Percentiles rank a stretch among this genome's conserved stretches.
Conservation (phyloP, 768 basidiomycete genomes). For the Suillus lakei region DNA sequence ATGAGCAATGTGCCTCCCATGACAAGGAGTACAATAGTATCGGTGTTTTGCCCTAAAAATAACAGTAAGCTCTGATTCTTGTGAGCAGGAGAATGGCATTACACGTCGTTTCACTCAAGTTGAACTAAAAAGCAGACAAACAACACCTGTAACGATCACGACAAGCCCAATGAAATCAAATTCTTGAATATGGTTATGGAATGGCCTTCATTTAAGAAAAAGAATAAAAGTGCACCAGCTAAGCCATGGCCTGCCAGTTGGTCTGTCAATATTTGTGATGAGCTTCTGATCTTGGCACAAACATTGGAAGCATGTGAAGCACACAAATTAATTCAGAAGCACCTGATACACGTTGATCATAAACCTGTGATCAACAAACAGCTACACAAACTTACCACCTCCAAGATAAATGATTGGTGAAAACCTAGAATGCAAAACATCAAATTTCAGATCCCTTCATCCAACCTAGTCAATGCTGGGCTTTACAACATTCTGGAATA, state of each 20-base stretch:
- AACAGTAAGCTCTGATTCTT: constrained; percentile 6
- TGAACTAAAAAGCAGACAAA: constrained; percentile 44
- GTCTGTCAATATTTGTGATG: constrained; percentile 24
- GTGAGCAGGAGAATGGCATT: background rate
- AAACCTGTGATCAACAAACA: background rate
- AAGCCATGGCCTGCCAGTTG: constrained; percentile 41
- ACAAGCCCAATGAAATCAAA: constrained; percentile 46
- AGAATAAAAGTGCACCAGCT: constrained; percentile 35
- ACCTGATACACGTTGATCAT: constrained; percentile 25
- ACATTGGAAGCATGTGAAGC: constrained; percentile 5
- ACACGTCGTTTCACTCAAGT: constrained; percentile 39
- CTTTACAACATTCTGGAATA: too few species aligned
- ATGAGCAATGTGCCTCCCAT: constrained; percentile 38
- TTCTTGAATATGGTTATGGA: constrained; percentile 34
- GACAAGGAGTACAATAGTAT: constrained; percentile 41
- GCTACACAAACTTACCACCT: constrained; percentile 37
- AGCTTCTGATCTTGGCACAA: background rate
- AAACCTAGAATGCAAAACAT: constrained; percentile 20
- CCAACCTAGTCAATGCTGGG: too few species aligned
- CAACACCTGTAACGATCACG: constrained; percentile 39
- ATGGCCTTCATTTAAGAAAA: constrained; percentile 36
- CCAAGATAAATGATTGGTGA: constrained; percentile 43
- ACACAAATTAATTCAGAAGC: too few species aligned
- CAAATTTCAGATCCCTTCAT: too few species aligned
- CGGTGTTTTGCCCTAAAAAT: constrained; percentile 29